Percentiles rank a stretch among this genome's conserved stretches.
Conservation (phyloP, 2,329 filamentous ascomycete species). For the Alternaria ethzedia region DNA sequence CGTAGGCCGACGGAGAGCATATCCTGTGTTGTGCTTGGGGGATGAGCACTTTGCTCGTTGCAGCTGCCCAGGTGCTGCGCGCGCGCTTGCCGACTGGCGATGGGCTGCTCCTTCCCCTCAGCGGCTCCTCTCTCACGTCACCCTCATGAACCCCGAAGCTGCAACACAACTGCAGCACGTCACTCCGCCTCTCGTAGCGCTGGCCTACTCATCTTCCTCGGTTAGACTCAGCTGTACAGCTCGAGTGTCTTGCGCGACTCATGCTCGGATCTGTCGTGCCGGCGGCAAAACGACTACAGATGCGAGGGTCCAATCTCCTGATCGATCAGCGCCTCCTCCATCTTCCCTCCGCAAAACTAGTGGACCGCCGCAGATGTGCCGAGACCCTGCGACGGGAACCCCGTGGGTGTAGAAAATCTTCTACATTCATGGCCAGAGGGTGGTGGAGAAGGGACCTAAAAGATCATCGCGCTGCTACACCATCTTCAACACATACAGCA, state of each 20-base stretch:
- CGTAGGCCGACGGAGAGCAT: not conserved
- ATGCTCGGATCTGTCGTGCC: conserved; percentile 7
- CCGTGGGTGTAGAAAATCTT: conserved; percentile 11
- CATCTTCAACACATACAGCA: not conserved
- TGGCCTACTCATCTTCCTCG: not conserved
- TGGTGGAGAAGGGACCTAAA: not conserved
- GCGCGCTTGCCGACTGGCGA: conserved; percentile 12
- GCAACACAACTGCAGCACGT: not conserved
- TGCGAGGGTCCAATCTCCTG: conserved; percentile 15
- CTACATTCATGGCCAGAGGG: not conserved
- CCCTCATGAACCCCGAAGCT: not conserved
- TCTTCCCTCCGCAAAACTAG: conserved; percentile 19
- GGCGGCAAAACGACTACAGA: conserved; percentile 5
- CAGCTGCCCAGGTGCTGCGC: not conserved
- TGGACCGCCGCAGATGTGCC: conserved; percentile 23
- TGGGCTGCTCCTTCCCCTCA: not conserved
- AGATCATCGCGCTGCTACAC: conserved; percentile 3
- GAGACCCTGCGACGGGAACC: conserved; percentile 14
- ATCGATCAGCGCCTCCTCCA: conserved; percentile 4
- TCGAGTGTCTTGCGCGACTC: not conserved
- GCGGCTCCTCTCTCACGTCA: not conserved
- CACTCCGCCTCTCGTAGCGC: not conserved
- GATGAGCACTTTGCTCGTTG: not conserved
- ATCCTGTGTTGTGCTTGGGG: not conserved
- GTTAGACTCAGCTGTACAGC: not conserved